Evolutionary conservation across 768 basidiomycete species (phyloP).

Genomic region (Leccinum variicolor): DNA sequence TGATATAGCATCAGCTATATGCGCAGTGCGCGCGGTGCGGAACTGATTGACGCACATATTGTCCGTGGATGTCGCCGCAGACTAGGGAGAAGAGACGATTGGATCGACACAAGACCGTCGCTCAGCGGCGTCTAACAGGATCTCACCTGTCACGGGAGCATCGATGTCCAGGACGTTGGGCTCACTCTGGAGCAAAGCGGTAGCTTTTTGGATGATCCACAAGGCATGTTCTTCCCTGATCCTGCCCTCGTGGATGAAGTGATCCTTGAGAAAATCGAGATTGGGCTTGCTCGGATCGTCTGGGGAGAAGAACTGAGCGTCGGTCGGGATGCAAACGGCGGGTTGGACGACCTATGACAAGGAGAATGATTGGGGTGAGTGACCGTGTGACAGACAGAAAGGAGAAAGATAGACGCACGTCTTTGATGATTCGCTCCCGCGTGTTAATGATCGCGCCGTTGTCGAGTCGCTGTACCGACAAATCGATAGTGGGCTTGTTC

Average conservation of each 20-base stretch:
- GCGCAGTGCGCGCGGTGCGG: not conserved
- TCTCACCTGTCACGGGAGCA: slow-evolving; percentile 66
- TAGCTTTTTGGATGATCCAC: slow-evolving; percentile 60
- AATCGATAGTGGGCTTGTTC: slow-evolving; percentile 15
- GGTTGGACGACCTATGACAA: slow-evolving; percentile 62
- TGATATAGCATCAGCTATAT: slow-evolving; percentile 11
- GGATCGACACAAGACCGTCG: slow-evolving; percentile 21
- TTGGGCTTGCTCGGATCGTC: slow-evolving; percentile 63
- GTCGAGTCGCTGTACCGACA: slow-evolving; percentile 25
- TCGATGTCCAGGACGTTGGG: slow-evolving; percentile 68
- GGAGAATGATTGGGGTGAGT: not conserved
- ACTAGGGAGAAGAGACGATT: slow-evolving; percentile 7
- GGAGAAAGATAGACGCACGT: slow-evolving; percentile 13
- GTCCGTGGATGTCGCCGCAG: slow-evolving; percentile 21
- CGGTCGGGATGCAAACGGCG: slow-evolving; percentile 58
- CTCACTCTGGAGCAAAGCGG: slow-evolving; percentile 53
- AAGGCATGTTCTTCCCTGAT: slow-evolving; percentile 65
- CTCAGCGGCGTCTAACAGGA: not conserved
- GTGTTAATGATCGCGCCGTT: slow-evolving; percentile 25
- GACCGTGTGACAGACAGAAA: not conserved
- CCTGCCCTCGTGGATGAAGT: slow-evolving; percentile 70
- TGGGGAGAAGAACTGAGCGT: slow-evolving; percentile 73
- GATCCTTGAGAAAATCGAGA: slow-evolving; percentile 71
- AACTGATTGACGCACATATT: slow-evolving; percentile 24
- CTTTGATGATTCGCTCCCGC: slow-evolving; percentile 24